Evolutionary conservation across 208 protist species (phyloP).

Genomic region (Angomonas ambiguus): DNA sequence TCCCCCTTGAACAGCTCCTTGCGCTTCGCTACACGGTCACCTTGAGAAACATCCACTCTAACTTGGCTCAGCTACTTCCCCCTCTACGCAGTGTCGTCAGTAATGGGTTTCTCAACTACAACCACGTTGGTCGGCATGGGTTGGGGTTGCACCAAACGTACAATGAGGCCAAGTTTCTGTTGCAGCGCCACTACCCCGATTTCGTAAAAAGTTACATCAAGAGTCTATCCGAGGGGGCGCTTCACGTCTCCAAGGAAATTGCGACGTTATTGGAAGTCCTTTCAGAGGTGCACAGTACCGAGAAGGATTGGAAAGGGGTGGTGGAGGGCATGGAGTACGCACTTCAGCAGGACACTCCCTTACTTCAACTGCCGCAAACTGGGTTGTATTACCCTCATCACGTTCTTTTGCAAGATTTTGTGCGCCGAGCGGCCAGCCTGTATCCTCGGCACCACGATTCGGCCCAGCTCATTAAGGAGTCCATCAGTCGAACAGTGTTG

Average conservation of each 20-base stretch:
- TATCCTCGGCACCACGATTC: slow-evolving; percentile 55
- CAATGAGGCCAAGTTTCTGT: slow-evolving; percentile 46
- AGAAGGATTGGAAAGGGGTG: slow-evolving; percentile 37
- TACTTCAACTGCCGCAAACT: slow-evolving; percentile 40
- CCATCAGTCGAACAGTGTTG: slow-evolving; percentile 45
- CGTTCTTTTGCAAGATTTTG: slow-evolving; percentile 64
- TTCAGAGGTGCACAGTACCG: slow-evolving; percentile 17
- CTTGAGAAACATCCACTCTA: slow-evolving; percentile 54
- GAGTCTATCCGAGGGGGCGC: slow-evolving; percentile 61
- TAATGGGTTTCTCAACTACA: slow-evolving; percentile 73
- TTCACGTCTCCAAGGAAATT: slow-evolving; percentile 51
- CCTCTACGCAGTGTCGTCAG: slow-evolving; percentile 36
- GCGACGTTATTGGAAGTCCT: slow-evolving; percentile 46
- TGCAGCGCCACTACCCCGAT: slow-evolving; percentile 57
- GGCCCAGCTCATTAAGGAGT: slow-evolving; percentile 67
- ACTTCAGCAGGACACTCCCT: slow-evolving; percentile 30
- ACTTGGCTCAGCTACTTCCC: slow-evolving; percentile 61
- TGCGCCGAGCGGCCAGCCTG: slow-evolving; percentile 45
- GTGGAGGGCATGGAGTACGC: slow-evolving; percentile 31
- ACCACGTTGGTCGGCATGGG: slow-evolving; percentile 71
- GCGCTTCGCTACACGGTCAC: slow-evolving; percentile 58
- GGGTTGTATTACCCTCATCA: slow-evolving; percentile 79
- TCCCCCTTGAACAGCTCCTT: slow-evolving; percentile 54
- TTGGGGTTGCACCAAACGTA: slow-evolving; percentile 46
- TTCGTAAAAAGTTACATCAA: slow-evolving; percentile 53